Conservation (phyloP, 805 yeast species). For the Barnettozyma wickerhamii region DNA sequence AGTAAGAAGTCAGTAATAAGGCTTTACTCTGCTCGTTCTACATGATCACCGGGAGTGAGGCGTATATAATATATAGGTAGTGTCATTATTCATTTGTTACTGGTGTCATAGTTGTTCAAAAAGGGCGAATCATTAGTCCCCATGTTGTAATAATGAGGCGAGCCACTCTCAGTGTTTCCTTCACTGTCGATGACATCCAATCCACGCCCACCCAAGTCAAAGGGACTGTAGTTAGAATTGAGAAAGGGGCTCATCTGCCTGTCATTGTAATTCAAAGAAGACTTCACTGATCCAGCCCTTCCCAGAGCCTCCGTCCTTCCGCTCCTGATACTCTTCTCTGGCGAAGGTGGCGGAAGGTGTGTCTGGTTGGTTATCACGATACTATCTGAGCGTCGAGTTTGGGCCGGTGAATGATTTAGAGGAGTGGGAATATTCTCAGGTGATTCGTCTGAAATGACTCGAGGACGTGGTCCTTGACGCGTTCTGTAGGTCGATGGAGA, state of each 20-base stretch:
- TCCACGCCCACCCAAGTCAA: slow-evolving; percentile 5
- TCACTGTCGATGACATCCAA: neutral
- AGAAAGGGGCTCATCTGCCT: slow-evolving; percentile 8
- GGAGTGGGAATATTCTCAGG: too few species aligned
- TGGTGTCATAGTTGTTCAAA: slow-evolving; percentile 12
- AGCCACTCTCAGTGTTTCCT: too few species aligned
- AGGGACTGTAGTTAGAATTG: slow-evolving; percentile 15
- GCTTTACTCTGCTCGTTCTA: too few species aligned
- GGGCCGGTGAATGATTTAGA: neutral
- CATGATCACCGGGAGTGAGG: too few species aligned
- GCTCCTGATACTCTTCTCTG: neutral
- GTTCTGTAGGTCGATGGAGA: neutral
- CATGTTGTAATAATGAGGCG: slow-evolving; percentile 18
- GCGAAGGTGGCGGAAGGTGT: neutral
- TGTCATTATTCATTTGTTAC: neutral
- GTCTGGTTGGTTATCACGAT: neutral
- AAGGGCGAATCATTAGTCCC: slow-evolving; percentile 15
- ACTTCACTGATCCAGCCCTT: neutral
- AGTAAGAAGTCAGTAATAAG: too few species aligned
- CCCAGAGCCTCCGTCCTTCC: neutral
- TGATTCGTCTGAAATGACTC: too few species aligned
- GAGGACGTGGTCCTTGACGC: neutral
- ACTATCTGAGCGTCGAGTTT: neutral
- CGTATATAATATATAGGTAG: too few species aligned
- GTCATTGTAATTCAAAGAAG: neutral